Conservation (phyloP, 208 protist species). For the Novymonas esmeraldas region DNA sequence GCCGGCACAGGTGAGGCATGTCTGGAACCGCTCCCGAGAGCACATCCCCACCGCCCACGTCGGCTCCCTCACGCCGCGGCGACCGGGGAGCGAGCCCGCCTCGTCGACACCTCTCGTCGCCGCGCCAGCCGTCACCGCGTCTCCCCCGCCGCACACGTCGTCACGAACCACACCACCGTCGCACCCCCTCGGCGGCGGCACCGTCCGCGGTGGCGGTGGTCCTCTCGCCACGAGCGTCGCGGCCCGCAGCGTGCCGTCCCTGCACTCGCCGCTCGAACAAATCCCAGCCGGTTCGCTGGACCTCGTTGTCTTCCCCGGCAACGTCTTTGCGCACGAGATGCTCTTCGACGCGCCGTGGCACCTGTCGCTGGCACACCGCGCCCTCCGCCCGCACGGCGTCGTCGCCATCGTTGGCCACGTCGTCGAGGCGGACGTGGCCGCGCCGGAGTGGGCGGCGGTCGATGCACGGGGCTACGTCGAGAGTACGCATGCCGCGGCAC, state of each 20-base stretch:
- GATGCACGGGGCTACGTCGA: slow-evolving; percentile 49
- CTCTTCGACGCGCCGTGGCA: slow-evolving; percentile 79
- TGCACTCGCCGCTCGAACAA: slow-evolving; percentile 42
- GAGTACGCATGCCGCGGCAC: slow-evolving; percentile 8
- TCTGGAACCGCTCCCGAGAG: slow-evolving; percentile 43
- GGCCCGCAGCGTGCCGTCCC: slow-evolving; percentile 13
- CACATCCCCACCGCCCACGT: slow-evolving; percentile 61
- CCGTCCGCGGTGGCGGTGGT: too few relatives aligned
- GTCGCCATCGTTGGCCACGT: slow-evolving; percentile 65
- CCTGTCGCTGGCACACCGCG: slow-evolving; percentile 72
- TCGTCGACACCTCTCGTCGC: not conserved
- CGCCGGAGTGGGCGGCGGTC: slow-evolving; percentile 46
- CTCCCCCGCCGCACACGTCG: not conserved
- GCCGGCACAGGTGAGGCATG: slow-evolving; percentile 17
- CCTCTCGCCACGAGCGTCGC: not conserved
- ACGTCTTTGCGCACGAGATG: slow-evolving; percentile 82
- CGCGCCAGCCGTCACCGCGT: not conserved
- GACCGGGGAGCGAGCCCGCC: not conserved
- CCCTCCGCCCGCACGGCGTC: slow-evolving; percentile 74
- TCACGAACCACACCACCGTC: not conserved
- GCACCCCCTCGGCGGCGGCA: too few relatives aligned
- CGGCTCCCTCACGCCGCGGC: slow-evolving; percentile 19
- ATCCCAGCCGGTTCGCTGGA: slow-evolving; percentile 58
- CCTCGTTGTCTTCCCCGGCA: slow-evolving; percentile 68
- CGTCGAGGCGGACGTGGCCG: slow-evolving; percentile 33